phyloP scores from a whole-genome alignment of 2,329 filamentous ascomycete genomes.

The Penicillium sumatraense region DNA sequence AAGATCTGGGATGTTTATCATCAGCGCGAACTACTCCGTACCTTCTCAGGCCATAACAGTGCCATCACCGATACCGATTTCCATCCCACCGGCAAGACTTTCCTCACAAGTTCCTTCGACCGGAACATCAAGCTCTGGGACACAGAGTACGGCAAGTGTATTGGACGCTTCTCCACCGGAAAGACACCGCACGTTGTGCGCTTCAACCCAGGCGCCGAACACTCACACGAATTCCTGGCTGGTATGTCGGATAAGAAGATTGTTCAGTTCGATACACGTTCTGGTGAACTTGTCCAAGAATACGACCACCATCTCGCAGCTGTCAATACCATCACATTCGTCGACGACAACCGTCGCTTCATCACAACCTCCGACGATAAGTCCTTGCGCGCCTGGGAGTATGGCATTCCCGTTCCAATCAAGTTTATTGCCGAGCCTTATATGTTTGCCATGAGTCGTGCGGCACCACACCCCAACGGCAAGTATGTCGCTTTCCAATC shows the following conservation, averaged over 20 bases:
- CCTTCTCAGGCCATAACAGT: constrained; percentile 90
- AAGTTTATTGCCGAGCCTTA: constrained; percentile 97
- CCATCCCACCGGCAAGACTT: constrained; percentile 78
- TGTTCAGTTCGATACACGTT: constrained; percentile 89
- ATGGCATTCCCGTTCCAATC: constrained; percentile 96
- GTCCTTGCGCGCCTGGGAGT: constrained; percentile 95
- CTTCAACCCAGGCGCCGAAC: constrained; percentile 81
- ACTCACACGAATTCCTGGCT: constrained; percentile 86
- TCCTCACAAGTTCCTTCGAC: constrained; percentile 91
- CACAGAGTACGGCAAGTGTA: constrained; percentile 87
- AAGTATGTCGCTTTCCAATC: constrained; percentile 95
- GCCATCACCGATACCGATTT: constrained; percentile 89
- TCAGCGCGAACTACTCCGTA: constrained; percentile 81
- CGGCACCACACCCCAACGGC: constrained; percentile 80
- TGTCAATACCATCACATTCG: constrained; percentile 96
- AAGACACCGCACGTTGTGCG: constrained; percentile 94
- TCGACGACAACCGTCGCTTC: constrained; percentile 91
- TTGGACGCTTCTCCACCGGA: constrained; percentile 87
- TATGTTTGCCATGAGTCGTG: constrained; percentile 94
- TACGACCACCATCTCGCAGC: constrained; percentile 98
- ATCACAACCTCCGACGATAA: constrained; percentile 99
- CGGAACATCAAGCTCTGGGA: constrained; percentile 98
- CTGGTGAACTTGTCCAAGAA: constrained; percentile 85
- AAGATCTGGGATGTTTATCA: constrained; percentile 97
- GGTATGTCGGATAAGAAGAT: constrained; percentile 99